Conservation (phyloP, 2,329 filamentous ascomycete genomes). For the Metarhizium humberi region DNA sequence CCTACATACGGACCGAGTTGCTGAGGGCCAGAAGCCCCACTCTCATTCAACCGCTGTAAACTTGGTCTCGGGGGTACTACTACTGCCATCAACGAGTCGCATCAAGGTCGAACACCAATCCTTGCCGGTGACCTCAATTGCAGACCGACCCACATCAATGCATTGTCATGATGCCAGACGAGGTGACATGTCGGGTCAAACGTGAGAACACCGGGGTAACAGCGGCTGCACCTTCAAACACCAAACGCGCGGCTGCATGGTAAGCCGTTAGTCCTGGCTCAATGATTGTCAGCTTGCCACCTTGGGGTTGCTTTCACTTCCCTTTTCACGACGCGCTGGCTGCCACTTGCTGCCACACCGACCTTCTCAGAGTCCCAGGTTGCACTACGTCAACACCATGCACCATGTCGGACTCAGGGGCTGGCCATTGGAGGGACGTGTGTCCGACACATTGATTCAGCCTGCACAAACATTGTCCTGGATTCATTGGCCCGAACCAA, state of each 20-base stretch:
- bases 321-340: not conserved
- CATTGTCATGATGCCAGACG: not conserved
- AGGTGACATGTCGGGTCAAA: not conserved
- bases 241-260: not conserved
- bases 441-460: not conserved
- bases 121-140: not conserved
- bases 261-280: not conserved
- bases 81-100: not conserved
- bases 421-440: not conserved
- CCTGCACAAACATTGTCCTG: not conserved
- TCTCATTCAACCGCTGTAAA: not conserved
- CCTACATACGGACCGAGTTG: not conserved
- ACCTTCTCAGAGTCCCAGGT: not conserved
- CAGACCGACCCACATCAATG: not conserved
- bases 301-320: not conserved
- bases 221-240: not conserved
- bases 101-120: not conserved
- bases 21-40: not conserved
- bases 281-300: not conserved
- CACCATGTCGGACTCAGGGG: not conserved
- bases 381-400: not conserved
- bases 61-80: not conserved
- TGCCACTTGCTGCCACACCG: not conserved
- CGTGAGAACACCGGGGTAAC: not conserved
- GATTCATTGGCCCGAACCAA: conserved; percentile 18